Evolutionary conservation across 495 filamentous ascomycete species (phyloP).

Genomic region (Neurospora discreta): DNA sequence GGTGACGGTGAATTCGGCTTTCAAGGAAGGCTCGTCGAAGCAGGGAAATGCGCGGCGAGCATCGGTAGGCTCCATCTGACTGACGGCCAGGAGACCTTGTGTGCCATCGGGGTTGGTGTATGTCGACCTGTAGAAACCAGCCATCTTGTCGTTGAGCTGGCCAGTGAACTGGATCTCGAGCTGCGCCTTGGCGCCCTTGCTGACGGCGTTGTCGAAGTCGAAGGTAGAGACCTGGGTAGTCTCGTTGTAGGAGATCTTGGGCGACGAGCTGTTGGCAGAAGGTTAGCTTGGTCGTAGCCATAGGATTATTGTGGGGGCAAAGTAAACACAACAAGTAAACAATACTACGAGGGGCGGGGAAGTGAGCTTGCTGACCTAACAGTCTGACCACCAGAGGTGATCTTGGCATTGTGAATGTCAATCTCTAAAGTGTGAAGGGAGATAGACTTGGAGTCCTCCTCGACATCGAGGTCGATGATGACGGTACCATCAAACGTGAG

Average conservation of each 20-base stretch:
- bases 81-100: constrained; percentile 56
- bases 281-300: constrained; percentile 3
- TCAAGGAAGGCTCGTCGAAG: constrained; percentile 68
- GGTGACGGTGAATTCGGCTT: constrained; percentile 63
- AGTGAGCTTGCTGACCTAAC: constrained; percentile 24
- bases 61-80: constrained; percentile 78
- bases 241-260: constrained; percentile 48
- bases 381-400: constrained; percentile 43
- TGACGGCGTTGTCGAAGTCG: constrained; percentile 47
- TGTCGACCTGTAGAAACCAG: constrained; percentile 70
- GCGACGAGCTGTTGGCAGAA: constrained; percentile 33
- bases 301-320: neutral
- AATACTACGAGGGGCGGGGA: neutral
- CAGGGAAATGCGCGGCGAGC: constrained; percentile 65
- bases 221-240: constrained; percentile 53
- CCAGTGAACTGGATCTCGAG: constrained; percentile 58
- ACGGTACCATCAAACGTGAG: constrained; percentile 62
- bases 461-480: constrained; percentile 66
- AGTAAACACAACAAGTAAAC: neutral
- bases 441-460: constrained; percentile 75
- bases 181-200: constrained; percentile 49
- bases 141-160: constrained; percentile 67
- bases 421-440: constrained; percentile 81
- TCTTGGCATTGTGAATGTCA: constrained; percentile 63
- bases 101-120: constrained; percentile 55